Evolutionary conservation across 2,329 filamentous ascomycete genomes (phyloP).

Genomic region (Aspergillus sojae): DNA sequence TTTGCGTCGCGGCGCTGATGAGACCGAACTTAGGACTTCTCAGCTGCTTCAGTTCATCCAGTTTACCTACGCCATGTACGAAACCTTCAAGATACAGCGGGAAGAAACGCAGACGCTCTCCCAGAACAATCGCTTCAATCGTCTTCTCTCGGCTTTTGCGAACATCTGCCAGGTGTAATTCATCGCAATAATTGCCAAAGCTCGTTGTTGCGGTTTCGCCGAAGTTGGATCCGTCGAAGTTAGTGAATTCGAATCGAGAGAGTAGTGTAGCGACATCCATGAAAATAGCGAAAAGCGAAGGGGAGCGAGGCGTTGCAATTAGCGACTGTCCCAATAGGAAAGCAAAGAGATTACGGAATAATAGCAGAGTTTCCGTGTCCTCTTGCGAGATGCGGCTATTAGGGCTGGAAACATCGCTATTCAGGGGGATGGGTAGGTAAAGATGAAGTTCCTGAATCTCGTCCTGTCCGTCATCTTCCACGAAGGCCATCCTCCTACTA

Average conservation of each 20-base stretch:
- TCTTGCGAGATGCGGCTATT: conserved; percentile 41
- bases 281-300: conserved; percentile 62
- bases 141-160: conserved; percentile 83
- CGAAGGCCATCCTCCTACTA: conserved; percentile 50
- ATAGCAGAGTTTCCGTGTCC: conserved; percentile 60
- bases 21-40: conserved; percentile 69
- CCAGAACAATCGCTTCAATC: conserved; percentile 83
- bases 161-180: conserved; percentile 77
- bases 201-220: conserved; percentile 60
- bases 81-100: conserved; percentile 90
- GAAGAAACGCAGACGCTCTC: conserved; percentile 80
- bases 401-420: conserved; percentile 50
- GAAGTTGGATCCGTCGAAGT: conserved; percentile 65
- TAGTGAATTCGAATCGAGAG: conserved; percentile 61
- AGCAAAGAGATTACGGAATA: conserved; percentile 66
- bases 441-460: conserved; percentile 54
- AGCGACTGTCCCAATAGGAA: conserved; percentile 65
- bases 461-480: conserved; percentile 47
- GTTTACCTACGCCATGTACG: conserved; percentile 86
- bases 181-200: conserved; percentile 68
- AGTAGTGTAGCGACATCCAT: conserved; percentile 62
- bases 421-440: conserved; percentile 61
- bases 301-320: conserved; percentile 58
- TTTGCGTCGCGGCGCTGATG: conserved; percentile 71
- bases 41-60: conserved; percentile 69